Percentiles rank a stretch among this genome's conserved stretches.
phyloP scores from a whole-genome alignment of 331 rosid species.

The Cydonia oblonga region DNA sequence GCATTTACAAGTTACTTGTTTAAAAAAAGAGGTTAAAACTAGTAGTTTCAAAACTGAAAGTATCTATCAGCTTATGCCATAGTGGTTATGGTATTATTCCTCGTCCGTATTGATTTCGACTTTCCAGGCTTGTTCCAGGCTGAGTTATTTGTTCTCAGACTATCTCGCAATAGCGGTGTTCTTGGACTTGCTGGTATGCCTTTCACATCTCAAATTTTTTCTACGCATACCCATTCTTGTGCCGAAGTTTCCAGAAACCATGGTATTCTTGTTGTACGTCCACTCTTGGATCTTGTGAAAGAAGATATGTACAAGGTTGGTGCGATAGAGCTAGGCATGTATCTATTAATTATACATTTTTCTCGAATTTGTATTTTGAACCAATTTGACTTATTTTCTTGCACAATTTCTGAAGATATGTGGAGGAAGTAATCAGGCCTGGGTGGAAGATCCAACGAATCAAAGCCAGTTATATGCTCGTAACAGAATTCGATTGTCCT shows the following conservation, averaged over 20 bases:
- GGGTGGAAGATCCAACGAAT: constrained; percentile 97
- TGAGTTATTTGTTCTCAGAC: constrained; percentile 83
- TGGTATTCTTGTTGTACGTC: constrained; percentile 75
- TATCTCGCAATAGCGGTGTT: constrained; percentile 83
- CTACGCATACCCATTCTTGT: constrained; percentile 27
- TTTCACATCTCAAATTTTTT: constrained; percentile 71
- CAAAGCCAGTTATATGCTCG: constrained; percentile 60
- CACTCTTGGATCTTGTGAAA: constrained; percentile 72
- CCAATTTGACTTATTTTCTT: neutral
- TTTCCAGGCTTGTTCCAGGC: constrained; percentile 63
- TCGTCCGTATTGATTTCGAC: constrained; percentile 14
- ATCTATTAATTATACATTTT: neutral
- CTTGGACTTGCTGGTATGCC: constrained; percentile 99
- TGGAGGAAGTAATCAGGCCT: constrained; percentile 46
- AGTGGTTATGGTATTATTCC: constrained; percentile 3
- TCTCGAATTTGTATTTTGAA: neutral
- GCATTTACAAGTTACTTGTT: neutral
- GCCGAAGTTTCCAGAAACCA: constrained; percentile 24
- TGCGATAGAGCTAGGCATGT: neutral
- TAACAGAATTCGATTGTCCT: constrained; percentile 66
- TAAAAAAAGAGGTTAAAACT: neutral
- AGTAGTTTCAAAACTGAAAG: neutral
- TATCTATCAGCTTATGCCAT: constrained; percentile 4
- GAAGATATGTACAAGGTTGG: constrained; percentile 85
- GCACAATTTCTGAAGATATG: constrained; percentile 49